These are phyloP conservation scores for Cyclotella atomus DNA, from an alignment of 108 stramenopile species.

Conservation along the genomic window DNA sequence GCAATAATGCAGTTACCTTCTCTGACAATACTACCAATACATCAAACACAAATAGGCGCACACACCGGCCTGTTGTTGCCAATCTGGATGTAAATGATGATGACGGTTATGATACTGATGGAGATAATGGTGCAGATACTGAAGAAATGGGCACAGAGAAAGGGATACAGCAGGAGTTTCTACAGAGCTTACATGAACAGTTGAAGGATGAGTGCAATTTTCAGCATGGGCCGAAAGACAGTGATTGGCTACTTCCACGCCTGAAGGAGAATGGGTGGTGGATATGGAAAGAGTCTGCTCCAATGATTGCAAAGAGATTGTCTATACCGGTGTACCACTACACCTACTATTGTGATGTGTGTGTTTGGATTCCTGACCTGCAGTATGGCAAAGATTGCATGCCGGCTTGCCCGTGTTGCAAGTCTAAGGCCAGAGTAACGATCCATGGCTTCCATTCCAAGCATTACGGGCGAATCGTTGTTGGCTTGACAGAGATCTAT, in stretches of 20 bases:
- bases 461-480: background rate
- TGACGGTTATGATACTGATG: no score
- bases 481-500: background rate
- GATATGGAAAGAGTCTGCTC: background rate
- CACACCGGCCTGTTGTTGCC: background rate
- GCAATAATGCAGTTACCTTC: background rate
- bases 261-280: constrained; percentile 14
- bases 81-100: background rate
- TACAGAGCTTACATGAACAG: background rate
- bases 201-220: background rate
- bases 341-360: background rate
- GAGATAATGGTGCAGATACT: background rate
- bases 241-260: background rate
- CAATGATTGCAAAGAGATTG: background rate
- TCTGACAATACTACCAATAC: background rate
- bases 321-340: background rate
- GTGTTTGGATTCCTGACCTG: background rate
- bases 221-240: background rate
- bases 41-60: background rate
- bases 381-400: background rate
- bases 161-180: background rate
- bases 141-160: background rate
- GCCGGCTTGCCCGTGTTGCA: background rate
- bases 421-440: background rate
- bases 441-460: background rate